Evolutionary conservation across 176 grass and related monocot species (phyloP).

Genomic region (Aechmea fasciata): DNA sequence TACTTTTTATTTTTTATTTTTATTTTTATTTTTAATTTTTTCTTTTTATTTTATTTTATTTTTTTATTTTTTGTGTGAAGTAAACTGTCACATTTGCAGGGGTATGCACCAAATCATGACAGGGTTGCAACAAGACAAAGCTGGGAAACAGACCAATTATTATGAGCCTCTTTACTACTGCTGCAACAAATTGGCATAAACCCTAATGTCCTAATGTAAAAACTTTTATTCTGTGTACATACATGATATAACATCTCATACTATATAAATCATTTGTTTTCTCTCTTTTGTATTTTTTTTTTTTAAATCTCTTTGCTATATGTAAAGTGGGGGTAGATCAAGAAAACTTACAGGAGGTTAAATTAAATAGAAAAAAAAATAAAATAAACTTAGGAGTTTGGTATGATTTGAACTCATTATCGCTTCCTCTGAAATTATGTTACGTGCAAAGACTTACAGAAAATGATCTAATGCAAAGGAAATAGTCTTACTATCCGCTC

Average conservation of each 20-base stretch:
- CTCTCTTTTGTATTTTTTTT: neutral
- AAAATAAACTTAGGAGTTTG: too few relatives aligned
- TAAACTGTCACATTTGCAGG: neutral
- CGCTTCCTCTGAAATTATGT: too few relatives aligned
- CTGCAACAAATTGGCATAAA: neutral
- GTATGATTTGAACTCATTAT: too few relatives aligned
- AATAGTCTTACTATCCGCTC: too few relatives aligned
- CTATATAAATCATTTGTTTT: too few relatives aligned
- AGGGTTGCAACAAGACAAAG: neutral
- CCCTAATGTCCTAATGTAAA: neutral
- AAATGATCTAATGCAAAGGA: too few relatives aligned
- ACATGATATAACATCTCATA: too few relatives aligned
- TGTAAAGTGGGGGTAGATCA: too few relatives aligned
- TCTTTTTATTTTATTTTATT: neutral
- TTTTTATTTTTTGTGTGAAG: neutral
- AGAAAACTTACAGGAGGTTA: too few relatives aligned
- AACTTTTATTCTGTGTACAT: neutral
- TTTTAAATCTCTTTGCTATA: neutral
- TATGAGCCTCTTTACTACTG: neutral
- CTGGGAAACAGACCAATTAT: conserved; percentile 1
- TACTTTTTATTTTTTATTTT: neutral
- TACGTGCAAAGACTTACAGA: too few relatives aligned
- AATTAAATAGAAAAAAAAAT: too few relatives aligned
- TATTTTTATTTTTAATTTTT: neutral
- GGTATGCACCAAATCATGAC: neutral